These are phyloP conservation scores for Xylaria digitata DNA, from an alignment of 2,329 filamentous ascomycete species.

Conservation along the genomic window DNA sequence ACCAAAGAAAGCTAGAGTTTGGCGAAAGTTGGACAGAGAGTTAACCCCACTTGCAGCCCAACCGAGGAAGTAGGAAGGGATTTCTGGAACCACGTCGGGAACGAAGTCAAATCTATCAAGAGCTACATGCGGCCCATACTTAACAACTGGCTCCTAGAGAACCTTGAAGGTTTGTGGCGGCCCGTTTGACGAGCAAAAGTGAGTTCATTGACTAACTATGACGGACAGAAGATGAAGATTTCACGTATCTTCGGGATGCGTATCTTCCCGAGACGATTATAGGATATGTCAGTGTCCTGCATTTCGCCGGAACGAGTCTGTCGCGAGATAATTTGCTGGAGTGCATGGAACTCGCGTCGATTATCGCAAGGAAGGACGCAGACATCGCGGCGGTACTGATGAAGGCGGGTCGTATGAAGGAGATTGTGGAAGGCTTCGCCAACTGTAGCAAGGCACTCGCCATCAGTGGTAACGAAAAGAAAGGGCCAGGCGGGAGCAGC, in stretches of 20 bases:
- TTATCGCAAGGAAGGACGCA: conserved; percentile 77
- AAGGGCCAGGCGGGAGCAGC: conserved; percentile 59
- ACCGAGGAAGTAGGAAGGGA: conserved; percentile 53
- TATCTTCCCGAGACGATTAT: conserved; percentile 90
- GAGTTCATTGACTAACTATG: conserved; percentile 23
- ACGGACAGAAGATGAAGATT: conserved; percentile 66
- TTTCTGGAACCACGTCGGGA: conserved; percentile 66
- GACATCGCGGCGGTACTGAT: conserved; percentile 74
- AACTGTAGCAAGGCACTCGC: conserved; percentile 78
- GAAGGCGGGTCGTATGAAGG: conserved; percentile 74
- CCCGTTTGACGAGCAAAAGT: background rate
- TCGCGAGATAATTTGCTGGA: conserved; percentile 82
- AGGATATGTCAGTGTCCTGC: conserved; percentile 83
- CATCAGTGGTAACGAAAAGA: conserved; percentile 66
- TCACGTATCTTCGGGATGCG: conserved; percentile 73
- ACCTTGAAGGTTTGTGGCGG: conserved; percentile 63
- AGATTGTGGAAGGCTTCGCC: conserved; percentile 81
- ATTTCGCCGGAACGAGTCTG: conserved; percentile 79
- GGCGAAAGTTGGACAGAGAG: background rate
- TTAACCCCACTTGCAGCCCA: conserved; percentile 51
- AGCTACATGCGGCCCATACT: conserved; percentile 71
- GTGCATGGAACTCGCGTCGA: conserved; percentile 85
- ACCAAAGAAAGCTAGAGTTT: background rate
- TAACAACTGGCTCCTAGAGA: conserved; percentile 70
- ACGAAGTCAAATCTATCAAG: conserved; percentile 65